Evolutionary conservation across 2,329 filamentous ascomycete genomes (phyloP).

Genomic region (Ramularia endophylla): DNA sequence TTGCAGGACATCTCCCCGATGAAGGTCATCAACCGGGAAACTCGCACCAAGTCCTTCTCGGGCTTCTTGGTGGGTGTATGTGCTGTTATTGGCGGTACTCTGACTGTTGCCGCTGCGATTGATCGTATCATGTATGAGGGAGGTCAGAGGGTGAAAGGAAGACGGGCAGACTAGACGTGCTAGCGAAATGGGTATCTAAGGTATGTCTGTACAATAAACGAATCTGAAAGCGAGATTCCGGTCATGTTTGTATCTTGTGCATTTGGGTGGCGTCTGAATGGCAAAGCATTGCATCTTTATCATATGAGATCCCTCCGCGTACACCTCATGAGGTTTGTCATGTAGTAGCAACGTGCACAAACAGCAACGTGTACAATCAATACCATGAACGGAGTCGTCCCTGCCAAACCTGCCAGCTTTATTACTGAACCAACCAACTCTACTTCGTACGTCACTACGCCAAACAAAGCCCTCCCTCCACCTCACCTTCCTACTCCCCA

Average conservation of each 20-base stretch:
- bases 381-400: too few relatives aligned
- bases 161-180: slow-evolving; percentile 53
- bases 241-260: too few relatives aligned
- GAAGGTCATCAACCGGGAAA: slow-evolving; percentile 98
- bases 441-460: too few relatives aligned
- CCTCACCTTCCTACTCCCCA: neutral
- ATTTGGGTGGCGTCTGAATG: too few relatives aligned
- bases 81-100: slow-evolving; percentile 86
- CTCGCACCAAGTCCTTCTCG: slow-evolving; percentile 79
- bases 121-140: slow-evolving; percentile 92
- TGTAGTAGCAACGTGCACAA: too few relatives aligned
- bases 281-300: too few relatives aligned
- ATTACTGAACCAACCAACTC: too few relatives aligned
- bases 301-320: too few relatives aligned
- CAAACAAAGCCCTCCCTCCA: too few relatives aligned
- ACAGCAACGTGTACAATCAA: too few relatives aligned
- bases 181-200: neutral
- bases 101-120: slow-evolving; percentile 91
- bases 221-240: neutral
- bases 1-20: slow-evolving; percentile 84
- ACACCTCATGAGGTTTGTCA: too few relatives aligned
- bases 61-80: slow-evolving; percentile 92
- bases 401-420: too few relatives aligned
- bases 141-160: slow-evolving; percentile 74
- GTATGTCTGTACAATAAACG: slow-evolving; percentile 1